These are phyloP conservation scores for Blastocystis sp. DNA, from an alignment of 352 stramenopile species.

Conservation along the genomic window DNA sequence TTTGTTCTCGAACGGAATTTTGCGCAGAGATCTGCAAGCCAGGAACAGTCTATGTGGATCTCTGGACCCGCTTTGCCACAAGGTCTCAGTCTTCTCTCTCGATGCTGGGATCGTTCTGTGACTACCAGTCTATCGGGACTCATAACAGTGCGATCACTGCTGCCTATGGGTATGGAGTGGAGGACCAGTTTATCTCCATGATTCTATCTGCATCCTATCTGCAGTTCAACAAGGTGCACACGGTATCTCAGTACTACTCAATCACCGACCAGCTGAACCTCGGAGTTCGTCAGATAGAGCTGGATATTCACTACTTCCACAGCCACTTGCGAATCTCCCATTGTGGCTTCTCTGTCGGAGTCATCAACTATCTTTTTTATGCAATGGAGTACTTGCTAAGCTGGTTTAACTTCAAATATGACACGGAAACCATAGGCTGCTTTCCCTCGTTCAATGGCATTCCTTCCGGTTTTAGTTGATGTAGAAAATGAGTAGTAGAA, in stretches of 20 bases:
- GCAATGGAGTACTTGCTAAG: constrained; percentile 69
- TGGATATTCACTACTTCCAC: constrained; percentile 75
- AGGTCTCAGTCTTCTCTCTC: constrained; percentile 26
- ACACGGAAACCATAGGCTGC: constrained; percentile 73
- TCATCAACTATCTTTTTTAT: constrained; percentile 63
- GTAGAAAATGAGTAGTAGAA: constrained; percentile 21
- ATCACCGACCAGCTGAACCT: constrained; percentile 74
- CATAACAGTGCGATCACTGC: constrained; percentile 74
- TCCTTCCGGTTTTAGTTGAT: constrained; percentile 52
- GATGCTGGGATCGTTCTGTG: constrained; percentile 68
- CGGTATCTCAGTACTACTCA: constrained; percentile 67
- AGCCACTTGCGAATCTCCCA: constrained; percentile 71
- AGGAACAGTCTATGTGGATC: neutral
- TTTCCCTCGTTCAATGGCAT: constrained; percentile 74
- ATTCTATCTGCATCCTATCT: constrained; percentile 32
- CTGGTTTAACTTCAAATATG: constrained; percentile 73
- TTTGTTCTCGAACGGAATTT: neutral
- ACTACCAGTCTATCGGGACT: constrained; percentile 69
- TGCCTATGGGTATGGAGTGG: constrained; percentile 29
- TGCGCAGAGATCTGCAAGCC: neutral
- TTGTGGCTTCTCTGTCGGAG: constrained; percentile 70
- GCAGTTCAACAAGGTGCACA: constrained; percentile 38
- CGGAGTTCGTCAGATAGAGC: constrained; percentile 72
- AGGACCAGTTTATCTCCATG: constrained; percentile 23
- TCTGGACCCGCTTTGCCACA: neutral